Base-by-base conservation (phyloP, 768 basidiomycete genomes). In the Cubamyces lactineus region DNA sequence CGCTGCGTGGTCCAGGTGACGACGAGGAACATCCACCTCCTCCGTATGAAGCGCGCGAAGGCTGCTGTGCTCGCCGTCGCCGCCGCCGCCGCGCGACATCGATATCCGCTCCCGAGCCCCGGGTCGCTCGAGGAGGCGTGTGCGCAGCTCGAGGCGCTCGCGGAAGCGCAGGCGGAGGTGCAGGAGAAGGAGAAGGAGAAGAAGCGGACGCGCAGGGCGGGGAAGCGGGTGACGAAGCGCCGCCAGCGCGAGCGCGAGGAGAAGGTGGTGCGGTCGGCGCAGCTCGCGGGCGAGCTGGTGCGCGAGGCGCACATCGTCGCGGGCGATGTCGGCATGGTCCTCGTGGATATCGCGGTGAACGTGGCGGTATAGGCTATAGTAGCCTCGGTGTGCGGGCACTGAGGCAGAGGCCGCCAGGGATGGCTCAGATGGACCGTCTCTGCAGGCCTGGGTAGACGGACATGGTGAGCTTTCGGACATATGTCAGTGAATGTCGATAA, bases 181-280 rank as follows among this genome's bases (percentile, higher is more conserved):
- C 24, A 30, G 26, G 28, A 16, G 7, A 30, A 26, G 26, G 5
- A 24, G 21, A 42, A 16, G 7, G 17, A 26, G 26, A 13, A 24
- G 21, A 42, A 28, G 53, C 43, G 43, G 24, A 53, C 40, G 34
- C 41, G 53, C 21, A 1, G 53, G 11, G 41, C 40, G 40, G 53
- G 53, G 41, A 21, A 24, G 23, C 43, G 43, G 53, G 21, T 43
- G 16, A 53, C 53, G 41, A 41, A 40, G 53, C 41, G 53, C 21
- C 21, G 53, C 9, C 53, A 43, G 12, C 53, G 53, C 19, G 13
- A 26, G 41, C 41, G 52, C 52, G 52, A n/a, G 39, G 52, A 53
- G 39, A 24, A 2, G 13, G 40, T 41, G 40, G 21, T 8, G 53
- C 17, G 16, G 23, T 24, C 40, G 11, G n/a, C 19, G 24, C 13